Evolutionary conservation across 1,284 basidiomycete species (phyloP), one percentile per base, ranked within the genome.

Genomic region (Apiotrichum domesticum): DNA sequence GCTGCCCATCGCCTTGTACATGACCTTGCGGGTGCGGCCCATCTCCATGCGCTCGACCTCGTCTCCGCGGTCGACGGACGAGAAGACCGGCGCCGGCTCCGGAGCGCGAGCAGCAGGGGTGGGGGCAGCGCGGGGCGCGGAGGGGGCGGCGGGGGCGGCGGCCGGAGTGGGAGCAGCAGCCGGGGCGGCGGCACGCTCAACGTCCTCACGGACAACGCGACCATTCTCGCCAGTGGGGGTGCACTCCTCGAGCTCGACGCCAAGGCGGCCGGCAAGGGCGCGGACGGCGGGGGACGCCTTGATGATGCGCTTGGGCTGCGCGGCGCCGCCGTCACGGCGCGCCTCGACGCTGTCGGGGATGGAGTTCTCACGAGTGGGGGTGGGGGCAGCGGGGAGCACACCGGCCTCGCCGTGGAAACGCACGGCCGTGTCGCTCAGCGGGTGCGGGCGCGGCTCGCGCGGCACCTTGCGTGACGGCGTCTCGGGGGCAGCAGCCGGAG

Each of bases 1-100:
- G 34, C 86, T 87, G 21, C 80, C 82, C 87, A 92, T 90, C 1
- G 87, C 87, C 65, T 87, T 87, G 83, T 84, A 92, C 89, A 92
- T 92, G 41, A 84, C 85, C 70, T 85, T 84, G 56, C 90, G 80
- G 8, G 88, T 91, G 63, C 88, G 79, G 14, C 86, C 87, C 56
- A 63, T 57, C 66, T 87, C 45, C 80, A 84, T 4, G 78, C 90
- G 43, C 75, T 88, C 52, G 74, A 84, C 40, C 84, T 87, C 68
- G 83, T 90, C 63, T 72, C 82, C 2, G 83, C 87, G 11, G 80
- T 80, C 9, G 35, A 53, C 54, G 10, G 56, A 52, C 15, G 32
- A 44, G 15, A 52, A 29, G 40, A 47, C 29, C 6, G 52, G 34
- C 14, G 47, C 32, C 2, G 54, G 37, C 2, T 13, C 14, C 15